These are phyloP conservation scores for Arabis alpina DNA, from an alignment of 345 rosid species.

Conservation along the genomic window DNA sequence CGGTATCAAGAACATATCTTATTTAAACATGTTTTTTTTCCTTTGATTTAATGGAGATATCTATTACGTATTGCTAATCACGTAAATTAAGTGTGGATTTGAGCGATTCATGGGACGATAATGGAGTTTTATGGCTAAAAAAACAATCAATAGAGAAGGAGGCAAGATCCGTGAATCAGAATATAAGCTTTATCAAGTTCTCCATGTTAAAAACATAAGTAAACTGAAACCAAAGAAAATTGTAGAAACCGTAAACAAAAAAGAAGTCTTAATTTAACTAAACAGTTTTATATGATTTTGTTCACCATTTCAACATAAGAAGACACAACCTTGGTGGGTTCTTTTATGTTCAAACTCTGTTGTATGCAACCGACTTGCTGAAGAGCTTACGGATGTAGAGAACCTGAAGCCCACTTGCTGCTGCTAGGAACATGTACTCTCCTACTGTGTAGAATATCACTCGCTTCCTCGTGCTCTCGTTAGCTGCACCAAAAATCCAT, in stretches of 20 bases:
- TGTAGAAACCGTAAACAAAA: slow-evolving; percentile 32
- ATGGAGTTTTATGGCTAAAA: not conserved
- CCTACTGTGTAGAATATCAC: slow-evolving; percentile 82
- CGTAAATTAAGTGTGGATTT: too few species aligned
- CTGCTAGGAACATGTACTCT: slow-evolving; percentile 74
- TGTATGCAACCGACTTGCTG: slow-evolving; percentile 92
- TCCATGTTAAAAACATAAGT: slow-evolving; percentile 16
- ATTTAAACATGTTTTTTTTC: not conserved
- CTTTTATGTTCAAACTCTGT: slow-evolving; percentile 62
- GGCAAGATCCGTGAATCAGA: slow-evolving; percentile 9
- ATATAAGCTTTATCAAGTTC: slow-evolving; percentile 29
- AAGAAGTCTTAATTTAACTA: slow-evolving; percentile 28
- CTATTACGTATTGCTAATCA: not conserved
- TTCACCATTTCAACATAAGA: slow-evolving; percentile 8
- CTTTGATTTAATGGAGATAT: too few species aligned
- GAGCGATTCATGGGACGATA: not conserved
- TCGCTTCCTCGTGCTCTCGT: slow-evolving; percentile 89
- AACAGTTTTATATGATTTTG: slow-evolving; percentile 26
- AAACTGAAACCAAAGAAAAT: slow-evolving; percentile 16
- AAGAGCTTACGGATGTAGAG: slow-evolving; percentile 86
- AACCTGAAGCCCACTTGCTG: slow-evolving; percentile 77
- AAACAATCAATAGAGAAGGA: too few species aligned
- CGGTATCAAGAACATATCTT: too few species aligned
- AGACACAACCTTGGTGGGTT: slow-evolving; percentile 5
- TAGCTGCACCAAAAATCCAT: slow-evolving; percentile 59